Percentiles rank a stretch among this genome's conserved stretches.
phyloP scores from a whole-genome alignment of 176 grass and related monocot species.

The Carex pumila region DNA sequence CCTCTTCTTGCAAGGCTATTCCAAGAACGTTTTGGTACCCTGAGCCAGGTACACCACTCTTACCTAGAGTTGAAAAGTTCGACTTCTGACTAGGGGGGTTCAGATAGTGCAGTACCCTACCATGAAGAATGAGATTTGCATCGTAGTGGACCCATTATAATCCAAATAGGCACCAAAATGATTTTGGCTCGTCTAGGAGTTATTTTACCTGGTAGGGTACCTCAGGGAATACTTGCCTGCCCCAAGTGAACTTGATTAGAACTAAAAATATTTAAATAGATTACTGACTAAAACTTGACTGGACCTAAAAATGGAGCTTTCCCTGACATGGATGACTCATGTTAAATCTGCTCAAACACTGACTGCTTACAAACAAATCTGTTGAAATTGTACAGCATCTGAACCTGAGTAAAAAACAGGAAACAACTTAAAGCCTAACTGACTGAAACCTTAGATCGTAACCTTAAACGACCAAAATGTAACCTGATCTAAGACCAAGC shows the following conservation, averaged over 20 bases:
- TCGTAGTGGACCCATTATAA: no score
- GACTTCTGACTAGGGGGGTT: neutral
- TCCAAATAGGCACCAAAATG: no score
- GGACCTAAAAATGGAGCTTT: neutral
- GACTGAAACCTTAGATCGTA: neutral
- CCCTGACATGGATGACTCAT: neutral
- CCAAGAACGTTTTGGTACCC: conserved; percentile 53
- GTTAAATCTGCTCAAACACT: neutral
- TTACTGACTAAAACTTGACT: neutral
- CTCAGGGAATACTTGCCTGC: no score
- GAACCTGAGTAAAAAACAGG: neutral
- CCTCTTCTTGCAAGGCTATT: conserved; percentile 76
- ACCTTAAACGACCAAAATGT: neutral
- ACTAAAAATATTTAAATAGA: neutral
- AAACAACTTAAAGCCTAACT: neutral
- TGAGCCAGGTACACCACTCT: conserved; percentile 57
- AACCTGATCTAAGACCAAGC: neutral
- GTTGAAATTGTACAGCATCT: neutral
- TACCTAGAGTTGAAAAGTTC: neutral
- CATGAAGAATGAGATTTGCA: no score
- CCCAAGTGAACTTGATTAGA: neutral
- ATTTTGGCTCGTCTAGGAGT: no score
- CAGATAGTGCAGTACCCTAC: no score
- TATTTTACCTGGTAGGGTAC: no score
- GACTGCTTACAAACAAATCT: neutral